Evolutionary conservation across 2,329 filamentous ascomycete species (phyloP), one percentile per base, ranked within the genome.

Genomic region (Ophiocordyceps sinensis): DNA sequence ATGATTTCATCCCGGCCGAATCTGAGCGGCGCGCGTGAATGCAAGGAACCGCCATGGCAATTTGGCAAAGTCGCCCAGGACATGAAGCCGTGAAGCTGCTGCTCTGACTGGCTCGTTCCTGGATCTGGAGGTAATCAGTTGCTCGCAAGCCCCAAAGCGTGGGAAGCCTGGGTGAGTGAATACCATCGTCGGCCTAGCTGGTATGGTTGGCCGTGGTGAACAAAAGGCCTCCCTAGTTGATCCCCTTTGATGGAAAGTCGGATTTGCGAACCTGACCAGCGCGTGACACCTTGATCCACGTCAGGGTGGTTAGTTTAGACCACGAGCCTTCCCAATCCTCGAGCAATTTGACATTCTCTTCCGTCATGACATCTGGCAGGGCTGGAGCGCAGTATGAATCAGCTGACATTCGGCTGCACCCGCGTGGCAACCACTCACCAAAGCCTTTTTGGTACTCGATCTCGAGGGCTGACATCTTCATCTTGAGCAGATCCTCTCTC

Each of bases 381-480:
- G 76, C 77, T 80, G 1, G 3, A 26, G 17, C 6, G 15, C 19
- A 36, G 19, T 19, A 28, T 14, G 31, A 15, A 26, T 40, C 23
- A 40, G 39, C 19, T n/a, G 12, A 17, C 21, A 32, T 12, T 5
- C 1, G 12, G 17, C 11, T 15, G 6, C 28, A 28, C 29, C 14
- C 12, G n/a, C 30, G 17, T 19, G 11, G 23, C n/a, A 28, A 7
- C 11, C 39, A 6, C 23, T 65, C 49, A 85, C 84, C 82, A 54
- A 94, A 93, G 0, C 91, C 91, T 41, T 78, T 77, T 47, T 80
- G 73, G 49, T 84, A 85, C 65, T 98, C 91, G 50, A 82, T 82
- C 54, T 81, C 70, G 47, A 95, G 82, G 1, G 65, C 65, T 13
- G 74, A 70, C 41, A 84, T 79, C 48, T 78, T 81, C 52, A 85